phyloP scores from a whole-genome alignment of 2,329 filamentous ascomycete species.

The Juglanconis juglandina region DNA sequence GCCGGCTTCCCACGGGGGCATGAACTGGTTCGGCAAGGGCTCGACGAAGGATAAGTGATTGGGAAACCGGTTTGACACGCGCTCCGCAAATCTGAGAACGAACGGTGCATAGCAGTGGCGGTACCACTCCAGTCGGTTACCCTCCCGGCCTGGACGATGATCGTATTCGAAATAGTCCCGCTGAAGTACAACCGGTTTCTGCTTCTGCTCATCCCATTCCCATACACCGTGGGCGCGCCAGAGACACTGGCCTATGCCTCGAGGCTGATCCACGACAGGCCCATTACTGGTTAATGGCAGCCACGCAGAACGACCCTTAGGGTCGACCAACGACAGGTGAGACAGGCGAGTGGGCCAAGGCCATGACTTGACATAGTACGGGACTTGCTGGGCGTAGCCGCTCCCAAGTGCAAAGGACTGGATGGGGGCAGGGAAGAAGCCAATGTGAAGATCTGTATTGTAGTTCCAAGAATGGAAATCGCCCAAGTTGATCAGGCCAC shows the following conservation, averaged over 20 bases:
- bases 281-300: conserved; percentile 19
- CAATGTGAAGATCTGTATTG: conserved; percentile 40
- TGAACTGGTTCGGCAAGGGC: conserved; percentile 39
- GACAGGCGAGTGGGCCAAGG: conserved; percentile 37
- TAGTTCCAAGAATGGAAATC: conserved; percentile 39
- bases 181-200: conserved; percentile 25
- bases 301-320: conserved; percentile 35
- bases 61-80: conserved; percentile 29
- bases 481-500: conserved; percentile 38
- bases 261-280: conserved; percentile 18
- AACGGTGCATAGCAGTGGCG: conserved; percentile 41
- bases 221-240: conserved; percentile 38
- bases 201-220: conserved; percentile 32
- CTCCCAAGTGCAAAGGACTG: conserved; percentile 39
- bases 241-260: conserved; percentile 33
- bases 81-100: conserved; percentile 32
- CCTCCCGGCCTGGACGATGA: conserved; percentile 34
- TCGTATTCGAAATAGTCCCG: conserved; percentile 36
- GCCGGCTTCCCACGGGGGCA: conserved; percentile 33
- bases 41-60: conserved; percentile 36
- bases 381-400: conserved; percentile 34
- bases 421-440: conserved; percentile 35
- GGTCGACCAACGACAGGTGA: conserved; percentile 33
- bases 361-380: conserved; percentile 40
- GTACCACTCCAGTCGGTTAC: conserved; percentile 37